phyloP scores from a whole-genome alignment of 768 basidiomycete genomes.

The Mycena kentingensis region DNA sequence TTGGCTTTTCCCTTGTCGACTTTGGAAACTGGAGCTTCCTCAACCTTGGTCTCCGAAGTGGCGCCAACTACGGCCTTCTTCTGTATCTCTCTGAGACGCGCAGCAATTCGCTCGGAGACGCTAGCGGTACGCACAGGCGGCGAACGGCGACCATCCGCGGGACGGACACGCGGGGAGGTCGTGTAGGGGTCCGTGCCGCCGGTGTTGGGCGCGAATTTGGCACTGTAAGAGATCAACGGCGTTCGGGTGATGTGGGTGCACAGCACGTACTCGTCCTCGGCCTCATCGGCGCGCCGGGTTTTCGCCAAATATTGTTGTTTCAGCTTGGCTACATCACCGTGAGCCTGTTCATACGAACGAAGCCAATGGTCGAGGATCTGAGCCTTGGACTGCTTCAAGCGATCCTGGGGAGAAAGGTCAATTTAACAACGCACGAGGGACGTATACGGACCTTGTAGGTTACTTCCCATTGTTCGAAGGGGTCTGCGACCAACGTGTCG shows the following conservation, averaged over 20 bases:
- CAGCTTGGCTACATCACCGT: conserved; percentile 68
- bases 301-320: conserved; percentile 79
- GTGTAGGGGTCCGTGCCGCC: conserved; percentile 74
- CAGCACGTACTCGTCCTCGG: conserved; percentile 83
- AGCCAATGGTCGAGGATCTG: conserved; percentile 69
- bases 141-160: conserved; percentile 53
- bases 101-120: conserved; percentile 84
- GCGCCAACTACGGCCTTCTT: conserved; percentile 44
- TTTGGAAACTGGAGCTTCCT: conserved; percentile 48
- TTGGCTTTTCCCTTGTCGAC: conserved; percentile 87
- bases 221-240: conserved; percentile 46
- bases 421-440: conserved; percentile 15
- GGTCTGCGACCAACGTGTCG: conserved; percentile 71
- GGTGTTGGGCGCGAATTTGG: conserved; percentile 80
- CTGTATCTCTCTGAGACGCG: conserved; percentile 80
- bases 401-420: conserved; percentile 45
- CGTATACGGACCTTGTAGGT: conserved; percentile 59
- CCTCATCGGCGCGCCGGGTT: conserved; percentile 84
- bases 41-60: conserved; percentile 34
- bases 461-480: conserved; percentile 80
- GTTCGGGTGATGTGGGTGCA: conserved; percentile 19
- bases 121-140: conserved; percentile 69
- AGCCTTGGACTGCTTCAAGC: conserved; percentile 58
- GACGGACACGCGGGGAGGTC: conserved; percentile 68
- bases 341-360: conserved; percentile 67